Evolutionary conservation across 768 basidiomycete genomes (phyloP), one percentile per base, ranked within the genome.

Genomic region (Phanerochaete sordida): DNA sequence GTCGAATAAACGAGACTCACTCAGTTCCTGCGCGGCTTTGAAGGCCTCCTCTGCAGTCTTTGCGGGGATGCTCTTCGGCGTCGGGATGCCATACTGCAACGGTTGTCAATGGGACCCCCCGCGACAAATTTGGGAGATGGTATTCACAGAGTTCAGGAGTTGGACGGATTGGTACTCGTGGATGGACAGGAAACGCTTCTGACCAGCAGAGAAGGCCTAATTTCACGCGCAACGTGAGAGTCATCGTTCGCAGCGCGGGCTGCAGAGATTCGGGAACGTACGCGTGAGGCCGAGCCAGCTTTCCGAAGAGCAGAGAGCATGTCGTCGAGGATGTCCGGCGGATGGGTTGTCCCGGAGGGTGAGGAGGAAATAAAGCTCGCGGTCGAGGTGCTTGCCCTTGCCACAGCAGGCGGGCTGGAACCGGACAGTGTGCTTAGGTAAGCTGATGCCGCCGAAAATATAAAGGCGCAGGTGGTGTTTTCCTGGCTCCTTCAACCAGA

Each of bases 121-220:
- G 33, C 23, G 31, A 53, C 47, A 37, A 19, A 45, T 57, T 11
- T 4, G 33, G 9, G 23, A 12, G 33, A 8, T 23, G 21, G n/a
- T 3, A 69, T 81, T 68, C 71, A 98, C 96, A 64, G 93, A 88
- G 78, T 98, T 97, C 66, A 99, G 84, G 48, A 99, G 81, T 64
- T 88, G 87, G 75, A 98, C 90, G 46, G 95, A 96, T 75, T 98
- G 95, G 78, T 97, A 93, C 78, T 99, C 97, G 77, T 99, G 97
- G 69, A 99, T 95, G 26, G 94, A 96, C 68, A 98, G 85, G 73
- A 86, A 90, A 64, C 95, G 91, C 78, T 82, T 91, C 83, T 95
- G 94, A 71, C 87, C 84, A 69, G 85, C 84, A 83, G 84, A 86
- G 67, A 79, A 82, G 73, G 79, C 76, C 89, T 91, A 68, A 30